Conservation (phyloP, 2,329 filamentous ascomycete species). For the Venturia asperata region DNA sequence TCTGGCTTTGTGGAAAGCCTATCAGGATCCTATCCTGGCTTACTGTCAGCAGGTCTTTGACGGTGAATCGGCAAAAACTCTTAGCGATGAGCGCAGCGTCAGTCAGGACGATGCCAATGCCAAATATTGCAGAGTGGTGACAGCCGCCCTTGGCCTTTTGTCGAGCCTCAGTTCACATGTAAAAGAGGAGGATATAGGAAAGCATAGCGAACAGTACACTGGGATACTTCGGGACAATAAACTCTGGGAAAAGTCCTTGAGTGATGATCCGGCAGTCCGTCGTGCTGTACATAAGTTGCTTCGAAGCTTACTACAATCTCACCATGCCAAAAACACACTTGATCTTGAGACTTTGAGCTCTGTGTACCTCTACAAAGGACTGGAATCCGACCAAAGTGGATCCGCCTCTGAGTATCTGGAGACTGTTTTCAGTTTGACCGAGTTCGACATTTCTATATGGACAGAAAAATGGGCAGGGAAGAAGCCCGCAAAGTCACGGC, state of each 20-base stretch:
- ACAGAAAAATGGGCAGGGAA: constrained; percentile 55
- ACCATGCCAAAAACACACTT: constrained; percentile 29
- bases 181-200: constrained; percentile 48
- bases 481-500: constrained; percentile 47
- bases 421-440: constrained; percentile 60
- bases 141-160: constrained; percentile 50
- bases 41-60: constrained; percentile 72
- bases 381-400: constrained; percentile 64
- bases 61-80: constrained; percentile 68
- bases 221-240: constrained; percentile 56
- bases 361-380: constrained; percentile 65
- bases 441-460: constrained; percentile 64
- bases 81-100: constrained; percentile 84
- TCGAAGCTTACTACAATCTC: constrained; percentile 37
- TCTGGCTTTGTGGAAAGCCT: constrained; percentile 68
- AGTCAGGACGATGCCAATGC: constrained; percentile 76
- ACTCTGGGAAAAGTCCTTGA: constrained; percentile 53
- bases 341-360: constrained; percentile 52
- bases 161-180: constrained; percentile 45
- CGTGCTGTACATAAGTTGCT: constrained; percentile 52
- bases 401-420: constrained; percentile 67
- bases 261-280: constrained; percentile 52
- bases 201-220: constrained; percentile 56
- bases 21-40: constrained; percentile 71
- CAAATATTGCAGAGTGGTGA: constrained; percentile 76